Percentiles rank a stretch among this genome's conserved stretches.
phyloP scores from a whole-genome alignment of 2,329 filamentous ascomycete species.

The Ophioceras dolichostomum region DNA sequence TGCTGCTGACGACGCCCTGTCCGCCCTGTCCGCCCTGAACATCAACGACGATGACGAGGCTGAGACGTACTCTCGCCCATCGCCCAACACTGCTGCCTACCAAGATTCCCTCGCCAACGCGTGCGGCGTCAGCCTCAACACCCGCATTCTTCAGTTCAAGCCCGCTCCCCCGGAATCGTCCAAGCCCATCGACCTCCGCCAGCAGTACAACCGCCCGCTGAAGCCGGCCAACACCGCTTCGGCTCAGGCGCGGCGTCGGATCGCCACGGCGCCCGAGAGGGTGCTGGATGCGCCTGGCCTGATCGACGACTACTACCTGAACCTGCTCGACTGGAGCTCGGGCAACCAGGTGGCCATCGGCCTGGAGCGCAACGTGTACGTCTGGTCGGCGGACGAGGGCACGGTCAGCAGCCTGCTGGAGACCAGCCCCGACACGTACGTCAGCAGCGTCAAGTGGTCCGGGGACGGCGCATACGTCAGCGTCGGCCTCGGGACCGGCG shows the following conservation, averaged over 20 bases:
- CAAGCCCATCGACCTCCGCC: conserved; percentile 92
- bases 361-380: conserved; percentile 91
- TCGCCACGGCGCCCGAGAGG: conserved; percentile 88
- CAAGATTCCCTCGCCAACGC: conserved; percentile 13
- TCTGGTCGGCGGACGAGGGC: conserved; percentile 95
- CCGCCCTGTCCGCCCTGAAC: conserved; percentile 68
- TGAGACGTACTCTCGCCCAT: conserved; percentile 60
- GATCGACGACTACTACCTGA: conserved; percentile 98
- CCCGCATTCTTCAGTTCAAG: conserved; percentile 96
- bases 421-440: conserved; percentile 80
- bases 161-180: conserved; percentile 95
- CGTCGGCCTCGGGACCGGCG: conserved; percentile 86
- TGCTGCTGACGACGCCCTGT: conserved; percentile 67
- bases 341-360: conserved; percentile 97
- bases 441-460: conserved; percentile 98
- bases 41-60: conserved; percentile 59
- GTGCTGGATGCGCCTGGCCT: conserved; percentile 93
- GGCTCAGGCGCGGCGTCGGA: conserved; percentile 80
- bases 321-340: conserved; percentile 95
- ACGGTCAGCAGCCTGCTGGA: conserved; percentile 82
- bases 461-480: conserved; percentile 93
- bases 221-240: conserved; percentile 62
- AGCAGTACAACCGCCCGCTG: conserved; percentile 94
- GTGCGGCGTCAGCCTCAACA: conserved; percentile 75
- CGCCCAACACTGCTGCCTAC: conserved; percentile 59